Percentiles rank a stretch among this genome's conserved stretches.
Evolutionary conservation across 179 eudicot species (phyloP).

Genomic region (Spinacia oleracea): DNA sequence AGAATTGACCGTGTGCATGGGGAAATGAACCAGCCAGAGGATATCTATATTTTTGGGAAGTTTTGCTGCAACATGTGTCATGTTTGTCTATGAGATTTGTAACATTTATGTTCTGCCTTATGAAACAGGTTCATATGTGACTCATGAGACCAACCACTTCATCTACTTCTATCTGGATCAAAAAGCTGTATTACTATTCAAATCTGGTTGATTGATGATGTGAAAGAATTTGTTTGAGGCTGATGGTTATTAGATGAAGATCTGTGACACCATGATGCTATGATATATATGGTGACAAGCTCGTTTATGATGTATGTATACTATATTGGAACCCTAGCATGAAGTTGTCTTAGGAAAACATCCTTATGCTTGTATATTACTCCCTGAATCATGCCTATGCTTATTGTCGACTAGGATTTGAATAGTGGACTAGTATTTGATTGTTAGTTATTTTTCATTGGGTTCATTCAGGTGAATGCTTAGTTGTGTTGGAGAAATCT

Average conservation of each 20-base stretch:
- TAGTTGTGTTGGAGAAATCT: neutral
- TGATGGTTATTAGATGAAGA: conserved; percentile 17
- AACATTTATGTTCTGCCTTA: neutral
- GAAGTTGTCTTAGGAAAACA: conserved; percentile 19
- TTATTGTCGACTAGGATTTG: conserved; percentile 19
- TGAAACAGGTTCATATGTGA: conserved; percentile 81
- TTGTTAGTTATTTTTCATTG: conserved; percentile 12
- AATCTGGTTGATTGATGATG: conserved; percentile 75
- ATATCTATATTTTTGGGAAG: neutral
- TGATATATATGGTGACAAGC: conserved; percentile 5
- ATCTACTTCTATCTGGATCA: conserved; percentile 91
- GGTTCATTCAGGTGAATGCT: neutral
- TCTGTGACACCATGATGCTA: neutral
- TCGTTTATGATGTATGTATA: conserved; percentile 31
- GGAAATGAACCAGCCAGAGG: too few species aligned
- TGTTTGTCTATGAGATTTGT: neutral
- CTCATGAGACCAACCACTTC: conserved; percentile 96
- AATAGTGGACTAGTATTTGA: neutral
- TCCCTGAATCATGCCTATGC: conserved; percentile 2
- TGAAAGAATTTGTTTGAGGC: neutral
- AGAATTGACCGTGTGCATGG: too few species aligned
- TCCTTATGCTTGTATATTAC: conserved; percentile 26
- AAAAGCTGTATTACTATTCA: conserved; percentile 85
- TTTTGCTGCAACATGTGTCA: neutral
- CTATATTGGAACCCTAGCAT: conserved; percentile 20